phyloP scores from a whole-genome alignment of 148 eudicot species.

The Diospyros kaki region DNA sequence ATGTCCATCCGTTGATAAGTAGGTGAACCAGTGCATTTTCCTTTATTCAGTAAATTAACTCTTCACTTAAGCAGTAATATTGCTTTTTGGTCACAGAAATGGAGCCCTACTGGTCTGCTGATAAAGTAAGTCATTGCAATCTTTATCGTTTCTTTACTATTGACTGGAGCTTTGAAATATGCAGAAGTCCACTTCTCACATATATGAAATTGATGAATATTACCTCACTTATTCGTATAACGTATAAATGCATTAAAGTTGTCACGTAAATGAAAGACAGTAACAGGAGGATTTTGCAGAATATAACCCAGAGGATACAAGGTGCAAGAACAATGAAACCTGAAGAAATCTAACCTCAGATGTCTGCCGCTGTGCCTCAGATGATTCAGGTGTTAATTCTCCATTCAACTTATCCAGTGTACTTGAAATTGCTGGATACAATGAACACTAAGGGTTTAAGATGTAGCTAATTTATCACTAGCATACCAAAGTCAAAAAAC shows the following conservation, averaged over 20 bases:
- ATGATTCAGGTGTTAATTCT: slow-evolving; percentile 31
- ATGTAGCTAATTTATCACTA: no score
- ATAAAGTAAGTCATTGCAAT: not conserved
- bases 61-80: not conserved
- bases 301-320: not conserved
- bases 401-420: slow-evolving; percentile 39
- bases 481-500: not conserved
- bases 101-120: not conserved
- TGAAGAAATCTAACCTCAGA: slow-evolving; percentile 54
- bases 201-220: not conserved
- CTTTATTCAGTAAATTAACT: not conserved
- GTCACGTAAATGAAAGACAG: not conserved
- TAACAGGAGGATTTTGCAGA: not conserved
- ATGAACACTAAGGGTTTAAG: slow-evolving; percentile 1
- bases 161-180: not conserved
- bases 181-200: not conserved
- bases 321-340: not conserved
- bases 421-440: slow-evolving; percentile 42
- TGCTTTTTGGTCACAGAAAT: not conserved
- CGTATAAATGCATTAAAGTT: not conserved
- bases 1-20: no score
- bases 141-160: not conserved
- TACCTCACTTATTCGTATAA: not conserved
- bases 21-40: not conserved
- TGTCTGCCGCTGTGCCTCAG: slow-evolving; percentile 36